Evolutionary conservation across 2,329 filamentous ascomycete species (phyloP), one percentile per base, ranked within the genome.

Genomic region (Venturia asperata): DNA sequence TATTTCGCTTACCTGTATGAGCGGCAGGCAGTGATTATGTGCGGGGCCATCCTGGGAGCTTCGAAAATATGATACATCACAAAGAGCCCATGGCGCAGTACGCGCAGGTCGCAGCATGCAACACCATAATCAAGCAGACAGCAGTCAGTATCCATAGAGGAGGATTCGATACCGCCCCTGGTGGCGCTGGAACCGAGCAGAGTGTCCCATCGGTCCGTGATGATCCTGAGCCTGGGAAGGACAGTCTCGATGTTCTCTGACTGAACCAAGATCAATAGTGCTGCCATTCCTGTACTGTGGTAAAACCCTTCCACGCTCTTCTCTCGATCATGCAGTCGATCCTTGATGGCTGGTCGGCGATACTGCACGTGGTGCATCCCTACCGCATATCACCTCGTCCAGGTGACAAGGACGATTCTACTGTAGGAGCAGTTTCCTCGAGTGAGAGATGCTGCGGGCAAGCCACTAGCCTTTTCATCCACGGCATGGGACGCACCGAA

Each of bases 31-130:
- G 13, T 58, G 30, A 58, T 58, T 37, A n/a, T 37, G n/a, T 58
- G 30, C 52, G 30, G 52, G 52, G 52, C 30, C 19, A 37, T n/a
- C 52, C 52, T 34, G 27, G 30, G 10, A 37, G 27, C 9, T 17
- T 37, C 37, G 27, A 37, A 58, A 58, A 37, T 58, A n/a, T 58
- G 52, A 58, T 58, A 37, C 27, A 58, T 58, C 52, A 21, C 37
- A 58, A 58, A 58, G 52, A 58, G n/a, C 37, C 30, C 9, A 15
- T n/a, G 52, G 52, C 52, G 52, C 52, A 58, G 52, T 37, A 58
- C 27, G 52, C 52, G 30, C 30, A 37, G 2, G 30, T n/a, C n/a
- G 52, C 52, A 56, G 47, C 47, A 7, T 58, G 52, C 39, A 15
- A 10, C 52, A 58, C 52, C 27, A 37, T 58, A 13, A 17, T 58